Conservation (phyloP, 768 basidiomycete species). For the Mycena amicta region DNA sequence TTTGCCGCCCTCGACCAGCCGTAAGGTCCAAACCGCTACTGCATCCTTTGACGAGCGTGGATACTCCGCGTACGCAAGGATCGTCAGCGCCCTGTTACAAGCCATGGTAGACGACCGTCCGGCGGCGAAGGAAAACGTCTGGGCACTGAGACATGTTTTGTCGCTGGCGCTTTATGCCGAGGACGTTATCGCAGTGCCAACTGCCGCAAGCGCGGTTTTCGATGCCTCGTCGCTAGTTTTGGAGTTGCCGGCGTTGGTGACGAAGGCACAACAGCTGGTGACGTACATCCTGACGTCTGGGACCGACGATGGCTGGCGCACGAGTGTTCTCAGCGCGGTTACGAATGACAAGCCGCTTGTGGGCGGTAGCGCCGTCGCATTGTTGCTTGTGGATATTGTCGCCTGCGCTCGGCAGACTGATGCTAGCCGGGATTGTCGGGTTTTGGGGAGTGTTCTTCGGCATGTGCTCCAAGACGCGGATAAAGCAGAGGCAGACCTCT, state of each 20-base stretch:
- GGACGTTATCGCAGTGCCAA: constrained; percentile 60
- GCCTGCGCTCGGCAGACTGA: constrained; percentile 40
- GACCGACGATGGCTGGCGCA: constrained; percentile 55
- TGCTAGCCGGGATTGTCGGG: constrained; percentile 54
- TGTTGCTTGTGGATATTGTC: constrained; percentile 35
- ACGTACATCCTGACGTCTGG: constrained; percentile 64
- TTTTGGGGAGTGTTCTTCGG: constrained; percentile 63
- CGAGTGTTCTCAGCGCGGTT: constrained; percentile 39
- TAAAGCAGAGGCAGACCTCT: constrained; percentile 69
- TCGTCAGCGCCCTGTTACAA: constrained; percentile 56
- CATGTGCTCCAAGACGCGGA: constrained; percentile 61
- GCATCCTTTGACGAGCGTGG: constrained; percentile 49
- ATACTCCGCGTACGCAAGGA: constrained; percentile 66
- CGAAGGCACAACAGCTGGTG: constrained; percentile 52
- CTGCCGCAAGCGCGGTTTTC: constrained; percentile 53
- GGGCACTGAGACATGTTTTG: constrained; percentile 73
- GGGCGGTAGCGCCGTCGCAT: constrained; percentile 27
- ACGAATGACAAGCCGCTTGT: constrained; percentile 27
- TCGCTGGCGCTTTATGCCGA: constrained; percentile 62
- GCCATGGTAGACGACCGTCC: constrained; percentile 61
- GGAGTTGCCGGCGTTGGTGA: constrained; percentile 42
- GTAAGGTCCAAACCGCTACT: constrained; percentile 11
- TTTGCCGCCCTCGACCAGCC: constrained; percentile 46
- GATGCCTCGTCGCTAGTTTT: constrained; percentile 33
- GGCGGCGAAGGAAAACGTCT: constrained; percentile 58